phyloP scores from a whole-genome alignment of 805 yeast species.

The Candida awuae region DNA sequence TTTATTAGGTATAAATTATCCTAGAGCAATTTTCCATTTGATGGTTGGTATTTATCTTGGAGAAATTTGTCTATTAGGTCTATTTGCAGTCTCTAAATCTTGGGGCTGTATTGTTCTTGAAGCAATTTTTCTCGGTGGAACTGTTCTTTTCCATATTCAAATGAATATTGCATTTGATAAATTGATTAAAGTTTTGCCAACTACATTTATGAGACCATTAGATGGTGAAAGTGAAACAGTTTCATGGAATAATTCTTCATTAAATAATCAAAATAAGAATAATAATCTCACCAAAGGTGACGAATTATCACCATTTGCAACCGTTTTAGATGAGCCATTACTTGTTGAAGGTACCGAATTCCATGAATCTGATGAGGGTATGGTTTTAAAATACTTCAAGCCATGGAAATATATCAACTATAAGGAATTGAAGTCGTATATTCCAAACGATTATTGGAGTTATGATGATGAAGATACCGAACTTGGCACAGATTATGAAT shows the following conservation, averaged over 20 bases:
- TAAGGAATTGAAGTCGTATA: constrained; percentile 38
- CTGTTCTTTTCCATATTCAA: constrained; percentile 61
- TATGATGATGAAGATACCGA: constrained; percentile 36
- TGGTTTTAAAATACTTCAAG: constrained; percentile 37
- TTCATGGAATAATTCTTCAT: constrained; percentile 33
- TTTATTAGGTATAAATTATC: constrained; percentile 74
- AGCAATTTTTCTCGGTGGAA: constrained; percentile 53
- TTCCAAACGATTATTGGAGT: constrained; percentile 54
- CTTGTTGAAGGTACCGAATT: constrained; percentile 59
- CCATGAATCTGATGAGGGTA: constrained; percentile 10
- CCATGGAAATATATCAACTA: constrained; percentile 49
- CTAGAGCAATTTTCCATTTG: constrained; percentile 83
- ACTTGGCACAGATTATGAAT: constrained; percentile 62
- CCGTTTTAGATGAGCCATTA: constrained; percentile 39
- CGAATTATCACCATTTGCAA: constrained; percentile 7
- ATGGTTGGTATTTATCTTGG: constrained; percentile 84
- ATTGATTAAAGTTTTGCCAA: constrained; percentile 51
- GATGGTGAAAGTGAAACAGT: constrained; percentile 63
- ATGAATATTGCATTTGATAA: constrained; percentile 60
- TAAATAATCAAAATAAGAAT: background rate
- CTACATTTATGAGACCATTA: constrained; percentile 67
- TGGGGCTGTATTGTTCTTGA: constrained; percentile 91
- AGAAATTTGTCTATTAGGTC: constrained; percentile 75
- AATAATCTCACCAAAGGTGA: constrained; percentile 9
- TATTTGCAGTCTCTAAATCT: constrained; percentile 83